Conservation (phyloP, 1,284 basidiomycete species). For the Apiotrichum veenhuisii region DNA sequence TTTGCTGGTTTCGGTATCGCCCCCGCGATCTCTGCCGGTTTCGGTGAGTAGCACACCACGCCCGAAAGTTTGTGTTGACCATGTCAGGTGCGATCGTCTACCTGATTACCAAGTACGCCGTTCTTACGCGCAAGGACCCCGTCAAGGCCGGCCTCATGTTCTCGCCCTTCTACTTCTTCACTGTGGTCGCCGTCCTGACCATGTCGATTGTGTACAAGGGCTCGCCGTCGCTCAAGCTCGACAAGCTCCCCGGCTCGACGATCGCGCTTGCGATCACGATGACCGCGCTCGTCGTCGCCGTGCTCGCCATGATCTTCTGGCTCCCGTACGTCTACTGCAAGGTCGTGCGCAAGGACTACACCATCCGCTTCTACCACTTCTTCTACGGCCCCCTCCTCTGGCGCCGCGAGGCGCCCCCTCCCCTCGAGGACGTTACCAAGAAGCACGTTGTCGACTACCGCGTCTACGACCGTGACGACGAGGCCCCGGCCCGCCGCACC, state of each 20-base stretch:
- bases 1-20: constrained; percentile 50
- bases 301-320: constrained; percentile 53
- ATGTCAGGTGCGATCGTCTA: constrained; percentile 40
- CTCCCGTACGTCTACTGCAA: constrained; percentile 53
- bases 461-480: constrained; percentile 28
- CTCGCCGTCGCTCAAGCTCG: constrained; percentile 48
- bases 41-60: constrained; percentile 25
- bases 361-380: constrained; percentile 51
- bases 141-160: constrained; percentile 40
- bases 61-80: too few species aligned
- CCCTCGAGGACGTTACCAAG: constrained; percentile 1
- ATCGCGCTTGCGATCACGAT: constrained; percentile 51
- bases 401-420: constrained; percentile 31
- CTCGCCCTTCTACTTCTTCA: constrained; percentile 52
- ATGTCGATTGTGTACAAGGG: constrained; percentile 50
- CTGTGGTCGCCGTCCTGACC: constrained; percentile 41
- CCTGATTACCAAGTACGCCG: constrained; percentile 50
- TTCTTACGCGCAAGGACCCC: constrained; percentile 48
- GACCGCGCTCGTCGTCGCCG: constrained; percentile 47
- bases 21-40: constrained; percentile 49
- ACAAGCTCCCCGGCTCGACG: constrained; percentile 40
- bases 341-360: constrained; percentile 54
- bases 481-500: neutral
- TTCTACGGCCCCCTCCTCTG: constrained; percentile 54
- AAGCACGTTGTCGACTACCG: constrained; percentile 51